Conservation (phyloP, 2,329 filamentous ascomycete species). For the Septoria petroselini region DNA sequence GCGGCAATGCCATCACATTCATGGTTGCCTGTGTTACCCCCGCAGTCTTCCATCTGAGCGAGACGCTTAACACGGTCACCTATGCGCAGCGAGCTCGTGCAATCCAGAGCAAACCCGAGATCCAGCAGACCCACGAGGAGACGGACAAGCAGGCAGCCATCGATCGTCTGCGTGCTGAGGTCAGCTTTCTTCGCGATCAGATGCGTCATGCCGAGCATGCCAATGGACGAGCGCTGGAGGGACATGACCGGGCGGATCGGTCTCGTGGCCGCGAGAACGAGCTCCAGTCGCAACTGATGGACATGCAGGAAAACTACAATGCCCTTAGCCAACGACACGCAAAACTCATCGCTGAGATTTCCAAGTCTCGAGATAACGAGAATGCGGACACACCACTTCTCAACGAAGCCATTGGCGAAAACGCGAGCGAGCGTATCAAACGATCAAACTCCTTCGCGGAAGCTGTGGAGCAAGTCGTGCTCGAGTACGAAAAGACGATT, state of each 20-base stretch:
- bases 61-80: conserved; percentile 92
- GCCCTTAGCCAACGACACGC: conserved; percentile 88
- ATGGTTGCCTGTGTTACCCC: conserved; percentile 99
- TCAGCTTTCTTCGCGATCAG: conserved; percentile 89
- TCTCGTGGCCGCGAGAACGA: conserved; percentile 66
- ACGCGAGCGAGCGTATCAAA: conserved; percentile 80
- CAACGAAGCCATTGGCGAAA: conserved; percentile 68
- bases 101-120: conserved; percentile 95
- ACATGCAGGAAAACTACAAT: conserved; percentile 91
- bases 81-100: conserved; percentile 94
- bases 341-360: conserved; percentile 91
- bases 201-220: conserved; percentile 76
- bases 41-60: conserved; percentile 93
- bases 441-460: conserved; percentile 94
- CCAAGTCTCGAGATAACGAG: conserved; percentile 71
- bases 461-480: conserved; percentile 89
- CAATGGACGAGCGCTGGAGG: conserved; percentile 62
- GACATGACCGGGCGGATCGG: conserved; percentile 61
- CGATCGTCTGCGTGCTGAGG: conserved; percentile 87
- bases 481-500: conserved; percentile 99
- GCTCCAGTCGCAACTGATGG: conserved; percentile 87
- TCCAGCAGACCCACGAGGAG: conserved; percentile 85
- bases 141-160: conserved; percentile 92
- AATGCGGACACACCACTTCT: conserved; percentile 55
- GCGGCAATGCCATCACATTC: conserved; percentile 96